phyloP scores from a whole-genome alignment of 176 grass and related monocot genomes.

The Avena insularis region DNA sequence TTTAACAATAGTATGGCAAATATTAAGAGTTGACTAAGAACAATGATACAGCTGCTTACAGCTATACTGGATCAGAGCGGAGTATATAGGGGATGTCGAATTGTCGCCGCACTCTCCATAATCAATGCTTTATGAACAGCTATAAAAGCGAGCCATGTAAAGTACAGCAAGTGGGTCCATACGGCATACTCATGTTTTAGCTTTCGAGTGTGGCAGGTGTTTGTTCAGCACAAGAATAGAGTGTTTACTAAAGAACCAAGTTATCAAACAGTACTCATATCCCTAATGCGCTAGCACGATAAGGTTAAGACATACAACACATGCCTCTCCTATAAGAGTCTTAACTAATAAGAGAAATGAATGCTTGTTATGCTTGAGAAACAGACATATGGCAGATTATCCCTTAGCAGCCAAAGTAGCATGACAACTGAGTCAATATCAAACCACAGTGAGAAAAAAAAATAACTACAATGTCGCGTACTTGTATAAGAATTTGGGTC shows the following conservation, averaged over 20 bases:
- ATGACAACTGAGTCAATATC: neutral
- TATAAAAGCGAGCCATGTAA: neutral
- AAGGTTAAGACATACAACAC: constrained; percentile 3
- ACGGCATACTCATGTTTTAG: neutral
- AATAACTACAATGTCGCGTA: neutral
- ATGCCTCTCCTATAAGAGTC: neutral
- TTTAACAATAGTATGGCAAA: constrained; percentile 13
- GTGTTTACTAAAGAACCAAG: neutral
- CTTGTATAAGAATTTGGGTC: neutral
- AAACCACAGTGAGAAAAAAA: constrained; percentile 2
- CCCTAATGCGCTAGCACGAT: neutral
- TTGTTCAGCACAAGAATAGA: neutral
- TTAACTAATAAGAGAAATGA: constrained; percentile 16
- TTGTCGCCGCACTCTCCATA: neutral
- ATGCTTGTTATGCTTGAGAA: neutral
- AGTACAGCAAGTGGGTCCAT: constrained; percentile 16
- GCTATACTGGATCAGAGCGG: constrained; percentile 15
- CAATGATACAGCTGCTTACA: constrained; percentile 16
- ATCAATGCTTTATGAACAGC: constrained; percentile 7
- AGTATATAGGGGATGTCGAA: neutral
- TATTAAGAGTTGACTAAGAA: constrained; percentile 3
- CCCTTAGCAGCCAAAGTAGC: constrained; percentile 1
- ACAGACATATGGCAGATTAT: constrained; percentile 18
- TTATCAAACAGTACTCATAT: neutral
- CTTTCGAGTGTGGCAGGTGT: neutral